Percentiles rank a stretch among this genome's conserved stretches.
These are phyloP conservation scores for Tanozyma kutaoensis DNA, from an alignment of 805 yeast species.

Conservation along the genomic window DNA sequence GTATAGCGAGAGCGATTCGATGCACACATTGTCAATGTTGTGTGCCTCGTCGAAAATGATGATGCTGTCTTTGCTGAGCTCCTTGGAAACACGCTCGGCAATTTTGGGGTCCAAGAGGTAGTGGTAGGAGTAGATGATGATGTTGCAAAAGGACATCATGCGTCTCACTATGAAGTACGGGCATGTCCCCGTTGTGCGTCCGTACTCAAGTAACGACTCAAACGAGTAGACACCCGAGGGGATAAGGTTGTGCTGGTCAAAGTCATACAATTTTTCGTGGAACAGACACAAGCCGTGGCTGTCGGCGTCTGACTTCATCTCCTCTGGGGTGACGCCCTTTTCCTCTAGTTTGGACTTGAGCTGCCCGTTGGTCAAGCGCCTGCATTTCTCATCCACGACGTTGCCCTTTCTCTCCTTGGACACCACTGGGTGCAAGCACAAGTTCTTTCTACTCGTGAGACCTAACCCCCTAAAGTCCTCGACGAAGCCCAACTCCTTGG, in stretches of 20 bases:
- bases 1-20: constrained; percentile 86
- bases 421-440: constrained; percentile 83
- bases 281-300: constrained; percentile 50
- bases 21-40: constrained; percentile 96
- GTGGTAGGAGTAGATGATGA: constrained; percentile 92
- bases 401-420: constrained; percentile 82
- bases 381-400: constrained; percentile 91
- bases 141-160: constrained; percentile 90
- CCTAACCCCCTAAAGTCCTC: constrained; percentile 95
- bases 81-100: constrained; percentile 88
- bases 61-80: constrained; percentile 83
- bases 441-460: constrained; percentile 83
- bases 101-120: constrained; percentile 93
- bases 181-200: constrained; percentile 72
- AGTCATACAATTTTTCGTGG: constrained; percentile 80
- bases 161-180: constrained; percentile 97
- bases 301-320: constrained; percentile 30
- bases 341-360: constrained; percentile 51
- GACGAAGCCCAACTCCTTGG: constrained; percentile 67
- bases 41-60: constrained; percentile 98
- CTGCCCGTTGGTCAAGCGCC: constrained; percentile 89
- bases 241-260: constrained; percentile 78
- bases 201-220: constrained; percentile 66
- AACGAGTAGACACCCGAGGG: constrained; percentile 94
- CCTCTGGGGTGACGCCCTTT: constrained; percentile 30